Evolutionary conservation across 768 basidiomycete species (phyloP).

Genomic region (Amanita molliuscula): DNA sequence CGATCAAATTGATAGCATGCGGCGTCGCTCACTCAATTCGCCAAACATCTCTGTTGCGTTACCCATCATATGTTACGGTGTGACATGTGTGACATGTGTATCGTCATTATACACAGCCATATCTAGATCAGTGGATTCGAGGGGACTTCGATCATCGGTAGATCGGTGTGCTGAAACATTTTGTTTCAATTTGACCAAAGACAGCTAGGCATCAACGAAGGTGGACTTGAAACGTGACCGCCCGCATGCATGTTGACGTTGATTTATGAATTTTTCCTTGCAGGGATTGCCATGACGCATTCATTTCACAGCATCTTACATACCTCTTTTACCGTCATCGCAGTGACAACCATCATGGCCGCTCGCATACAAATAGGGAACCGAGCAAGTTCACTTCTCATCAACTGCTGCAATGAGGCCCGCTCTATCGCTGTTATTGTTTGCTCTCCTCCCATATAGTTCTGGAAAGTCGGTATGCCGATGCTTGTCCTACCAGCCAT

Average conservation of each 20-base stretch:
- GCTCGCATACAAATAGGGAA: not conserved
- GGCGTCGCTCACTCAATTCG: slow-evolving; percentile 9
- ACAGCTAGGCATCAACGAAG: too few species aligned
- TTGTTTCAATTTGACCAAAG: too few species aligned
- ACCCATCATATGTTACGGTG: slow-evolving; percentile 21
- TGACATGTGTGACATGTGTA: too few species aligned
- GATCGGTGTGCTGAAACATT: too few species aligned
- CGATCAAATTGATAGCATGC: not conserved
- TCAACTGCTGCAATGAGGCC: not conserved
- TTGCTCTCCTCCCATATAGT: not conserved
- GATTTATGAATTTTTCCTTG: too few species aligned
- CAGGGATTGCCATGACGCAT: too few species aligned
- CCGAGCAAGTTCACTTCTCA: not conserved
- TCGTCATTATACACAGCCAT: too few species aligned
- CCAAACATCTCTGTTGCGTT: slow-evolving; percentile 14
- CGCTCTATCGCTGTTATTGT: not conserved
- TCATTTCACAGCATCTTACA: not conserved
- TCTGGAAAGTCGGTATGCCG: not conserved
- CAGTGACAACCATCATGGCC: not conserved
- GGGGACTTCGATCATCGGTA: too few species aligned
- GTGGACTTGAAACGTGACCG: too few species aligned
- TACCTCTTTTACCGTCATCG: not conserved
- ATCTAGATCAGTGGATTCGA: too few species aligned
- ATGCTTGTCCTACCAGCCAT: not conserved
- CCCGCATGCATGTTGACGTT: too few species aligned